Percentiles rank a stretch among this genome's conserved stretches.
Conservation (phyloP, 495 filamentous ascomycete species). For the Annulohypoxylon stygium region DNA sequence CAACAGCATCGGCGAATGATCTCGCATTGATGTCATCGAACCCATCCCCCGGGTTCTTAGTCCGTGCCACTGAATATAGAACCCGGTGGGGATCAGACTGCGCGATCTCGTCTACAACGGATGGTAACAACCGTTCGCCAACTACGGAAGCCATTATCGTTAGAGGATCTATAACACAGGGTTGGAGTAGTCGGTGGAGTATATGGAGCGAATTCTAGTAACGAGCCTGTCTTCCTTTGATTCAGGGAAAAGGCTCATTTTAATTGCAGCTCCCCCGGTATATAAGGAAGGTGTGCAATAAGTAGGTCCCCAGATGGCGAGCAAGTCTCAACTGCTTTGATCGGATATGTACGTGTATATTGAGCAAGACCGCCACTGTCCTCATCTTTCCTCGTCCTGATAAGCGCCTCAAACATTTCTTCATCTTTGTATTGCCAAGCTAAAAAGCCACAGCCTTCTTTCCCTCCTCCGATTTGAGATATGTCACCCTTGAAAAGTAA, state of each 20-base stretch:
- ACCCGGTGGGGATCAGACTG: background rate
- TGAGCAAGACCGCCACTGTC: too few species aligned
- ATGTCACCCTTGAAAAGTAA: too few species aligned
- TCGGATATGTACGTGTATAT: too few species aligned
- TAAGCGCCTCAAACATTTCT: too few species aligned
- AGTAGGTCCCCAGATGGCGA: background rate
- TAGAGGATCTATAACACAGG: background rate
- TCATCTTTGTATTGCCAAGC: too few species aligned
- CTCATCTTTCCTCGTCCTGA: too few species aligned
- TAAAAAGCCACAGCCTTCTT: too few species aligned
- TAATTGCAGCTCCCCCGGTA: too few species aligned
- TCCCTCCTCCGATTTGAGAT: too few species aligned
- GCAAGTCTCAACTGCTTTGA: background rate
- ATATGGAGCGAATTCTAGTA: background rate
- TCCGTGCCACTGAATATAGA: background rate
- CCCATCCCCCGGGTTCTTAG: background rate
- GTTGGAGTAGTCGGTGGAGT: background rate
- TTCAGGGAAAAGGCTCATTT: too few species aligned
- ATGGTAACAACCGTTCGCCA: background rate
- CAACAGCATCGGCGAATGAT: background rate
- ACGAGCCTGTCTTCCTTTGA: too few species aligned
- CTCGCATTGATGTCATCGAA: background rate
- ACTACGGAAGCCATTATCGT: background rate
- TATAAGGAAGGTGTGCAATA: too few species aligned
- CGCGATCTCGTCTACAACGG: constrained; percentile 2